A percentile compares a stretch with the other conserved stretches of the same genome.
phyloP scores from a whole-genome alignment of 2,329 filamentous ascomycete species.

The Coleophoma cylindrospora region DNA sequence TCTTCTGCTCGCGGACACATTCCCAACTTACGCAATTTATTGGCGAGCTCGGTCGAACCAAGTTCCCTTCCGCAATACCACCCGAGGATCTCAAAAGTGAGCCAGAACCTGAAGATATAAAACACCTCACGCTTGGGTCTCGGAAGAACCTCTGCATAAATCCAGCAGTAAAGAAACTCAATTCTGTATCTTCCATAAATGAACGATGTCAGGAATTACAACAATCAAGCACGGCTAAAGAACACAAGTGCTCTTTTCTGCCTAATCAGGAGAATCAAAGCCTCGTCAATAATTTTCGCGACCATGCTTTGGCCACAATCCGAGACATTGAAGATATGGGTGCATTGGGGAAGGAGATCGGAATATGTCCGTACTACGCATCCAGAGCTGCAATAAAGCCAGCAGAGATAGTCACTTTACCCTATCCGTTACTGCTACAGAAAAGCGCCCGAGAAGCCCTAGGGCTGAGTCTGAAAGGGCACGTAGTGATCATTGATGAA shows the following conservation, averaged over 20 bases:
- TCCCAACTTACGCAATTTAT: constrained; percentile 69
- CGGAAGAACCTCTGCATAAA: constrained; percentile 82
- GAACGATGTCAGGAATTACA: constrained; percentile 90
- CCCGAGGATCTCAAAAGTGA: constrained; percentile 23
- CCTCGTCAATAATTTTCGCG: constrained; percentile 75
- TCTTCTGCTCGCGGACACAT: constrained; percentile 70
- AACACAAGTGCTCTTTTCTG: constrained; percentile 70
- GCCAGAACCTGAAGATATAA: constrained; percentile 47
- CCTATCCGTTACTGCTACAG: constrained; percentile 87
- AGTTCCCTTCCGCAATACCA: constrained; percentile 53
- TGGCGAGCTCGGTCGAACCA: constrained; percentile 58
- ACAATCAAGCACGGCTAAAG: constrained; percentile 55
- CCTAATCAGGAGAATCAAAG: constrained; percentile 72
- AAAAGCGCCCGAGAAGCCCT: constrained; percentile 83
- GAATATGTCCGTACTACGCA: constrained; percentile 95
- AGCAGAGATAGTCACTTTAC: constrained; percentile 86
- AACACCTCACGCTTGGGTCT: constrained; percentile 64
- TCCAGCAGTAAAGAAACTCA: constrained; percentile 67
- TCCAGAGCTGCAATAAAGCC: constrained; percentile 76
- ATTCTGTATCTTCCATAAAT: constrained; percentile 76
- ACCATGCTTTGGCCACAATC: constrained; percentile 76
- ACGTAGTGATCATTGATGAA: constrained; percentile 94
- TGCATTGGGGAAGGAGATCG: constrained; percentile 68
- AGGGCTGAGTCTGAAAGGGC: constrained; percentile 77
- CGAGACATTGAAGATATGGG: constrained; percentile 92